Evolutionary conservation across 345 rosid genomes (phyloP).

Genomic region (Boechera stricta): DNA sequence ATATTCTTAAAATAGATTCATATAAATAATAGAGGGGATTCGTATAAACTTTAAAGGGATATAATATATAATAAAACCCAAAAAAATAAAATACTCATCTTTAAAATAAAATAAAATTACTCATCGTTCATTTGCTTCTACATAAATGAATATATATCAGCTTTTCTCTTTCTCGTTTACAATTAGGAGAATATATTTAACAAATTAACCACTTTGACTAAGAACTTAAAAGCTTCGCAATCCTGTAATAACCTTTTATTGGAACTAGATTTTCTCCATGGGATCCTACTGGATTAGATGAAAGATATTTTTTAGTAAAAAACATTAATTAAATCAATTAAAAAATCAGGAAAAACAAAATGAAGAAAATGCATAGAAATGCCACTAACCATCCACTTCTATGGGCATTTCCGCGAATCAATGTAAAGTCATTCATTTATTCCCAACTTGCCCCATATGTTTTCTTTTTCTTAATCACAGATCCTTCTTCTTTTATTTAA

Average conservation of each 20-base stretch:
- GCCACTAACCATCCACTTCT: constrained; percentile 48
- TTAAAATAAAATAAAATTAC: not conserved
- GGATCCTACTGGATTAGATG: constrained; percentile 24
- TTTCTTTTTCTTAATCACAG: constrained; percentile 38
- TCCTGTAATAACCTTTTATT: constrained; percentile 28
- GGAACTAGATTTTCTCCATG: constrained; percentile 34
- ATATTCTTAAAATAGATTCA: too few relatives aligned
- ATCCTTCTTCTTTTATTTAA: constrained; percentile 3
- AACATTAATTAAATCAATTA: not conserved
- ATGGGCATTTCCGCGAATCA: constrained; percentile 51
- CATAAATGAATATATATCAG: too few relatives aligned
- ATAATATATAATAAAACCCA: too few relatives aligned
- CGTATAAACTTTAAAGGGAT: not conserved
- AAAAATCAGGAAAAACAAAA: not conserved
- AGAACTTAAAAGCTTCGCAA: not conserved
- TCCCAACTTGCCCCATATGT: constrained; percentile 44
- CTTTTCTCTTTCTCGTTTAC: not conserved
- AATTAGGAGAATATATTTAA: constrained; percentile 19
- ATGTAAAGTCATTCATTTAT: constrained; percentile 49
- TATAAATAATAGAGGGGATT: not conserved
- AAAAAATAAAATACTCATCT: too few relatives aligned
- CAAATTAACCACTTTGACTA: constrained; percentile 38
- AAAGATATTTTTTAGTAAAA: constrained; percentile 6
- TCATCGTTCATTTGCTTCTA: not conserved
- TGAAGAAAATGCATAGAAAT: constrained; percentile 31